Evolutionary conservation across 768 basidiomycete species (phyloP).

Genomic region (Pleurotus cornucopiae): DNA sequence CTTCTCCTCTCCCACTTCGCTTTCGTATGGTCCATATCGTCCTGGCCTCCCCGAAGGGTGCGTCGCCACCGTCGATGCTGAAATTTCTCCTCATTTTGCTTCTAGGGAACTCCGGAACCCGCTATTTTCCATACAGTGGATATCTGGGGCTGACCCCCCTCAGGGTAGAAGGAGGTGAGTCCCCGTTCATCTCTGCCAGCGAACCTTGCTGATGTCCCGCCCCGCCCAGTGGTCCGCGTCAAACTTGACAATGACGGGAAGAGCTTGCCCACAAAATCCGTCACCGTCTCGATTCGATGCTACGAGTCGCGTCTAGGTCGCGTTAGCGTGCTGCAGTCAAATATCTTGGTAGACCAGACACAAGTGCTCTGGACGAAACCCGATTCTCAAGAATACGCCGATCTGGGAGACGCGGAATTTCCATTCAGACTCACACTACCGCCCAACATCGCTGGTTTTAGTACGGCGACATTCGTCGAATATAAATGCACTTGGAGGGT

Average conservation of each 20-base stretch:
- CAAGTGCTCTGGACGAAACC: constrained; percentile 68
- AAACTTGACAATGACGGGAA: constrained; percentile 67
- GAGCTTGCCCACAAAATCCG: constrained; percentile 58
- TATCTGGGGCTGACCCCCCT: constrained; percentile 80
- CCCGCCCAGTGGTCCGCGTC: constrained; percentile 58
- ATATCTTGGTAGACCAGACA: constrained; percentile 64
- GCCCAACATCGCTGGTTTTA: constrained; percentile 55
- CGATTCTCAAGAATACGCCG: constrained; percentile 49
- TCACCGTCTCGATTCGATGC: constrained; percentile 76
- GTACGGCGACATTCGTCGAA: constrained; percentile 69
- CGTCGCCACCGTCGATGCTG: constrained; percentile 5
- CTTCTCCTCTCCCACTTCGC: constrained; percentile 21
- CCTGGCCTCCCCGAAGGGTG: constrained; percentile 60
- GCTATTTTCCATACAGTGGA: constrained; percentile 73
- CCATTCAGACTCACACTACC: constrained; percentile 74
- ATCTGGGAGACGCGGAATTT: constrained; percentile 61
- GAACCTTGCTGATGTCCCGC: neutral
- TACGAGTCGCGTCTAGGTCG: constrained; percentile 74
- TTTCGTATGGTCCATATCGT: constrained; percentile 62
- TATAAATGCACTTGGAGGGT: constrained; percentile 81
- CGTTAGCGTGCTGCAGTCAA: constrained; percentile 52
- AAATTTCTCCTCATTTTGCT: constrained; percentile 6
- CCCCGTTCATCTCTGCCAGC: constrained; percentile 8
- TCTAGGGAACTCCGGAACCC: constrained; percentile 59
- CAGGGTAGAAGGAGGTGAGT: constrained; percentile 71